Base-by-base conservation (phyloP, 495 filamentous ascomycete genomes). In the Niebla homalea region DNA sequence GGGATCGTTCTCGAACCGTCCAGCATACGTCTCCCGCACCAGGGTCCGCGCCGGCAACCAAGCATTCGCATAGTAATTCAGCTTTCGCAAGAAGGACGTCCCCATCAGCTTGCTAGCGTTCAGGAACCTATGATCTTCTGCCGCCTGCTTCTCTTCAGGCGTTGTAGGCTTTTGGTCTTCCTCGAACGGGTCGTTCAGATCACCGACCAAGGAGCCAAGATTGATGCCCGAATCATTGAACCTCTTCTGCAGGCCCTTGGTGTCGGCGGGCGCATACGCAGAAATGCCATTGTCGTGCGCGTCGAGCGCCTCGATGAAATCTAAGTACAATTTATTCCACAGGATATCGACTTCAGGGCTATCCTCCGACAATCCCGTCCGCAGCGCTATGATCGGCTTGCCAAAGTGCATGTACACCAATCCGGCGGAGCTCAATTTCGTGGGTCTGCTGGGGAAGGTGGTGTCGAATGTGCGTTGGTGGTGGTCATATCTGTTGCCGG, bases 361-460 rank as follows among this genome's bases (percentile, higher is more conserved):
- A 29, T 85, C 77, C 52, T 75, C 62, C 21, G 72, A 62, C 23
- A 84, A 64, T 15, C 74, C 72, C 20, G 89, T 78, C 36, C 78
- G 72, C 48, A 81, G 75, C 16, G 82, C 76, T 59, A 97, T 80
- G 60, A 97, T 88, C 15, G 74, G 70, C 48, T 77, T 79, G 49
- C 90, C 92, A 60, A 95, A 95, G 68, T 98, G 90, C 77, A 95
- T 79, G 71, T 88, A 98, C 2, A 98, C 86, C 15, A 98, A 73
- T 0, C 92, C 92, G 0, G 92, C 92, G 52, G 85, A 89, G 49
- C 85, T 92, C 43, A 98, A 81, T 71, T 92, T 95, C 36, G 92
- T 98, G 32, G 64, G 61, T 50, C 81, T 82, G 35, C 74, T 73
- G 18, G 89, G 86, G 62, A 85, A 87, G 36, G 79, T 85, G 52